Evolutionary conservation across 2,329 filamentous ascomycete genomes (phyloP).

Genomic region (Fusarium citri): DNA sequence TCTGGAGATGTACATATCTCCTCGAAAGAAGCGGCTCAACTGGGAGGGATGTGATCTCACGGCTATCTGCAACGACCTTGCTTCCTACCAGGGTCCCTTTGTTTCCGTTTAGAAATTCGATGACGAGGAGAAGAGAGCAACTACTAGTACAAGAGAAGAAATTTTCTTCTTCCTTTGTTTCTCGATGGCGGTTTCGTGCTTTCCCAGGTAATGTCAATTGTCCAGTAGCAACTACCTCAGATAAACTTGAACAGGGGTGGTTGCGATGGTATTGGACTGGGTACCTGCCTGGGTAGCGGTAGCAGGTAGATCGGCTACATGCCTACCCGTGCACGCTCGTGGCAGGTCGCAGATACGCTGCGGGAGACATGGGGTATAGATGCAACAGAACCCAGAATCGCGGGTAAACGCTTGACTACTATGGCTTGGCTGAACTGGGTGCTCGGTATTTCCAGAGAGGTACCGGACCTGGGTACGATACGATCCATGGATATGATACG

Average conservation of each 20-base stretch:
- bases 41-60: background rate
- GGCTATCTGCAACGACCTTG: constrained; percentile 1
- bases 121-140: background rate
- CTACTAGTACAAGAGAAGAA: background rate
- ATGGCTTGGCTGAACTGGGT: constrained; percentile 5
- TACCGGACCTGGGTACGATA: background rate
- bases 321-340: constrained; percentile 13
- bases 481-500: background rate
- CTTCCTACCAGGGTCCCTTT: background rate
- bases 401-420: constrained; percentile 17
- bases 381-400: constrained; percentile 9
- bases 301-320: constrained; percentile 24
- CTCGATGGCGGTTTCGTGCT: background rate
- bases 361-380: constrained; percentile 7
- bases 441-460: background rate
- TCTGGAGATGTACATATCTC: background rate
- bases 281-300: background rate
- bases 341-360: constrained; percentile 28
- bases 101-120: background rate
- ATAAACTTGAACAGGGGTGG: constrained; percentile 19
- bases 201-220: background rate
- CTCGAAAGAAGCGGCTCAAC: constrained; percentile 7
- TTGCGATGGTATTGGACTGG: constrained; percentile 9
- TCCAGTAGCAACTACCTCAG: constrained; percentile 5
- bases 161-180: constrained; percentile 3